These are phyloP conservation scores for Bipolaris bicolor DNA, from an alignment of 2,329 filamentous ascomycete species.

Conservation along the genomic window DNA sequence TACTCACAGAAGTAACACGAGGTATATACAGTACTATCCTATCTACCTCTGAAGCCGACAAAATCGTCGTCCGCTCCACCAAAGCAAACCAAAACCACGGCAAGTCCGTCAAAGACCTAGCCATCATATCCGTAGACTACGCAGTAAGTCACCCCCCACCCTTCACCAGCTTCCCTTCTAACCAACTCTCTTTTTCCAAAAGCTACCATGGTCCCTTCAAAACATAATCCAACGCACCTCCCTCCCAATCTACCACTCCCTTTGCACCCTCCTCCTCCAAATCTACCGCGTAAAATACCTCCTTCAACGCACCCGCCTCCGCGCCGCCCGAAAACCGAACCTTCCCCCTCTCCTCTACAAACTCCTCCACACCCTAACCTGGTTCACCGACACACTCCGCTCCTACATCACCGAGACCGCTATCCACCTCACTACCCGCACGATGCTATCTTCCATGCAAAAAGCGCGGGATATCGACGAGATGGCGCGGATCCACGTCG, in stretches of 20 bases:
- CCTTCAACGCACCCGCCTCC: constrained; percentile 60
- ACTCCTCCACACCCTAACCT: constrained; percentile 72
- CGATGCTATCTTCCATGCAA: constrained; percentile 64
- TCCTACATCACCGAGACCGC: constrained; percentile 78
- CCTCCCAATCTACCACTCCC: constrained; percentile 69
- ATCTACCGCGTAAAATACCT: constrained; percentile 72
- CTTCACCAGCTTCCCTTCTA: constrained; percentile 1
- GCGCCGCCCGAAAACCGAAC: constrained; percentile 10
- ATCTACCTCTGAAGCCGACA: constrained; percentile 62
- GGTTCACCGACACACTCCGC: constrained; percentile 77
- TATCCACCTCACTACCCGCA: constrained; percentile 64
- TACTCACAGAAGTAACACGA: constrained; percentile 77
- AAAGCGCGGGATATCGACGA: constrained; percentile 75
- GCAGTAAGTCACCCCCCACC: constrained; percentile 58
- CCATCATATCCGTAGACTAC: constrained; percentile 70
- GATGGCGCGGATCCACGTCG: constrained; percentile 74
- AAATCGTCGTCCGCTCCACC: constrained; percentile 64
- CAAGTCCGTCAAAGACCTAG: constrained; percentile 67
- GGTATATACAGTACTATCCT: constrained; percentile 66
- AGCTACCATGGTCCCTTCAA: constrained; percentile 63
- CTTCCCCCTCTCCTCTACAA: constrained; percentile 49
- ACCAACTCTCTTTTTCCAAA: neutral
- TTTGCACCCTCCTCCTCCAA: constrained; percentile 80
- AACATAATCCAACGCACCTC: constrained; percentile 75
- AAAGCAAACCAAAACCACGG: constrained; percentile 56